Evolutionary conservation across 169 alveolate genomes (phyloP), one percentile per base, ranked within the genome.

Genomic region (Babesia bigemina): DNA sequence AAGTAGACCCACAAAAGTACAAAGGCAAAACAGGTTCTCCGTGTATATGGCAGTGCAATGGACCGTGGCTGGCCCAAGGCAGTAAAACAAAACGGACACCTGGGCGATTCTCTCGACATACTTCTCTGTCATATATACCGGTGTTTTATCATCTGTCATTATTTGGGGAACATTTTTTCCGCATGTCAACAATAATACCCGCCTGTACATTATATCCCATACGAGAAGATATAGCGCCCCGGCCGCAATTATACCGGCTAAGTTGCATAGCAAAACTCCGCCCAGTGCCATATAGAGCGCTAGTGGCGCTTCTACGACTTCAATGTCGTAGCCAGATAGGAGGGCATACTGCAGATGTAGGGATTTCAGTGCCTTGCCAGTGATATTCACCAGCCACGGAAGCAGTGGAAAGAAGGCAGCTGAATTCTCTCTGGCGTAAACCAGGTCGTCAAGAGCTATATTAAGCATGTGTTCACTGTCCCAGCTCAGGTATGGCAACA

Each of bases 391-490:
- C 22, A 90, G 26, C 55, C 62, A 82, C 29, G 94, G 92, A 16
- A 86, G 70, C 66, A 87, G 49, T 13, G 94, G 94, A 63, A 90
- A 84, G 82, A 90, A 90, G 2, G 94, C 92, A 44, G 79, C 77
- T 39, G 84, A 79, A 33, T 90, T 91, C 69, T 85, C 92, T 59
- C 69, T 71, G n/a, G 61, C 29, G 70, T 90, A 90, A 33, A 79
- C 85, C 11, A 87, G 70, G 17, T 79, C 82, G 58, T 90, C 87
- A 14, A 81, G 59, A 24, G 92, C 75, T 17, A 78, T 66, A 48
- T 82, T 83, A 39, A 90, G 75, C 58, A 90, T 67, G 55, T 89
- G 75, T 59, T 90, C 94, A n/a, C 90, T 91, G 57, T 90, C 94
- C 78, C 79, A 82, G 65, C 77, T 66, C n/a, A 71, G 11, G 56